These are phyloP conservation scores for Trypanosoma mega DNA, from an alignment of 208 protist species.

Conservation along the genomic window DNA sequence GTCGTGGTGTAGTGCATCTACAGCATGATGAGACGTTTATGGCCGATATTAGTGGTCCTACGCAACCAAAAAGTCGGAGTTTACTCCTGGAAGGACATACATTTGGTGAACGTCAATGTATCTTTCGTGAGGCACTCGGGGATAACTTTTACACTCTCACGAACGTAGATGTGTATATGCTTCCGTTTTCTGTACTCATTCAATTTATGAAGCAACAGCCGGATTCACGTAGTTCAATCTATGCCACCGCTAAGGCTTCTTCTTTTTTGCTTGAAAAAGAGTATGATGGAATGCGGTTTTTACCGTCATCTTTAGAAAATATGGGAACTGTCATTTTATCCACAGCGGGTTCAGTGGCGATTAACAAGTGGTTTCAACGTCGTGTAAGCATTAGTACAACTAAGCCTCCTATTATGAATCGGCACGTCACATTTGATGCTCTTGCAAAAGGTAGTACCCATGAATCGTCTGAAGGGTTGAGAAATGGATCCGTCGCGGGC, in stretches of 20 bases:
- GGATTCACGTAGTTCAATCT: constrained; percentile 50
- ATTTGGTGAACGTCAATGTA: constrained; percentile 76
- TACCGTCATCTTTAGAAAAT: constrained; percentile 25
- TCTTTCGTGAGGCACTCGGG: constrained; percentile 58
- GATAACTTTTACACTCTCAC: constrained; percentile 60
- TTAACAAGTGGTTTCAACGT: constrained; percentile 15
- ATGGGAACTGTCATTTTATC: constrained; percentile 8
- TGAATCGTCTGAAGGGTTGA: background rate
- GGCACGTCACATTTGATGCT: background rate
- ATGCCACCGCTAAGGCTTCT: constrained; percentile 43
- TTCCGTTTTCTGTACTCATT: constrained; percentile 72
- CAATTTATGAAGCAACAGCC: constrained; percentile 80
- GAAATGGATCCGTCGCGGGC: background rate
- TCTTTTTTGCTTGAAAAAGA: constrained; percentile 49
- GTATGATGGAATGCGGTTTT: constrained; percentile 45
- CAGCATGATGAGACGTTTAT: constrained; percentile 38
- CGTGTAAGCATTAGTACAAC: constrained; percentile 21
- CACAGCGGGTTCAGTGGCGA: background rate
- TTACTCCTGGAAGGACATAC: constrained; percentile 79
- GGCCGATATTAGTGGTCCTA: constrained; percentile 4
- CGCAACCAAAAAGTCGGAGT: constrained; percentile 48
- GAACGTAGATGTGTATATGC: constrained; percentile 76
- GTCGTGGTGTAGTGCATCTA: constrained; percentile 65
- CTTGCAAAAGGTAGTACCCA: background rate
- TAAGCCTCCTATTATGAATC: background rate